A percentile compares a stretch with the other conserved stretches of the same genome.
Conservation (phyloP, 2,329 filamentous ascomycete genomes). For the Periconia sp. region DNA sequence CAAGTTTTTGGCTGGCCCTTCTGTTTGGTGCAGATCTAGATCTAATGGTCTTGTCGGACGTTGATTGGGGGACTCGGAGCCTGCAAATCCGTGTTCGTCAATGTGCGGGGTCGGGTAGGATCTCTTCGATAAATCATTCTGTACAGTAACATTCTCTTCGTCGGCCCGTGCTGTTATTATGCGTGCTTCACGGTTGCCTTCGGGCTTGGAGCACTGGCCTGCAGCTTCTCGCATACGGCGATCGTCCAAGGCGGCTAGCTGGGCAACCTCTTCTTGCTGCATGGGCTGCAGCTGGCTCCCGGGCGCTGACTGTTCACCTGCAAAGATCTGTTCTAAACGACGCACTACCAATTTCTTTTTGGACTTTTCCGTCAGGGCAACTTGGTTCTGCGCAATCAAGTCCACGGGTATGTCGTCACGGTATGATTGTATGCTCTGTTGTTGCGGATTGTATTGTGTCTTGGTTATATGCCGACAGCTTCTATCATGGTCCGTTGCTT, state of each 20-base stretch:
- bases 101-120: constrained; percentile 15
- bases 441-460: constrained; percentile 34
- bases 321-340: constrained; percentile 78
- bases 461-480: constrained; percentile 31
- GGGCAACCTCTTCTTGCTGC: constrained; percentile 60
- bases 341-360: constrained; percentile 77
- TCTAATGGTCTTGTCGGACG: constrained; percentile 76
- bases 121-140: constrained; percentile 19
- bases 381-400: constrained; percentile 61
- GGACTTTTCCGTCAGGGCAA: constrained; percentile 67
- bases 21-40: constrained; percentile 74
- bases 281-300: constrained; percentile 52
- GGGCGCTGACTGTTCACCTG: constrained; percentile 60
- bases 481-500: constrained; percentile 25
- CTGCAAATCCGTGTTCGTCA: constrained; percentile 27
- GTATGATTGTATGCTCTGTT: constrained; percentile 66
- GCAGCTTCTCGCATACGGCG: constrained; percentile 43
- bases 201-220: constrained; percentile 36
- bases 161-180: constrained; percentile 41
- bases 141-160: constrained; percentile 14
- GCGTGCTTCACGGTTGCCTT: constrained; percentile 50
- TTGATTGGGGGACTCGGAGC: constrained; percentile 61
- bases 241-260: constrained; percentile 53
- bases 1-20: constrained; percentile 76
- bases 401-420: constrained; percentile 72